Percentiles rank a stretch among this genome's conserved stretches.
These are phyloP conservation scores for Auricularia heimuer DNA, from an alignment of 768 basidiomycete species.

Conservation along the genomic window DNA sequence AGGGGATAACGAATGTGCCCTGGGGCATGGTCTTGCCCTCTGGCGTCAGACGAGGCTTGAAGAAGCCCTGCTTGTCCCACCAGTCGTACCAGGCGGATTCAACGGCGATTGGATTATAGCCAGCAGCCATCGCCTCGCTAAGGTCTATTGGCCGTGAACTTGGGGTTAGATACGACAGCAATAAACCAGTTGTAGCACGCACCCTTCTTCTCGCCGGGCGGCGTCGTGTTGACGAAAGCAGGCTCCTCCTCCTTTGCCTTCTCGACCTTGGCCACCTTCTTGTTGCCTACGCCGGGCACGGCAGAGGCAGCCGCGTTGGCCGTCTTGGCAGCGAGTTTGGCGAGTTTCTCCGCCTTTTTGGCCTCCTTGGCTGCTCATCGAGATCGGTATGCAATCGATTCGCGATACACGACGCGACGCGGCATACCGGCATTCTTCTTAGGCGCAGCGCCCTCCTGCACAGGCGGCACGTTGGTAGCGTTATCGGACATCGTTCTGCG, in stretches of 20 bases:
- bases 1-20: conserved; percentile 73
- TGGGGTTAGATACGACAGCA: neutral
- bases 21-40: conserved; percentile 52
- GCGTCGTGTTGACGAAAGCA: conserved; percentile 82
- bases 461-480: neutral
- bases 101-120: conserved; percentile 91
- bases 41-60: conserved; percentile 58
- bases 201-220: conserved; percentile 93
- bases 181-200: conserved; percentile 9
- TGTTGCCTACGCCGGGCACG: conserved; percentile 37
- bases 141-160: conserved; percentile 45
- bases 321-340: conserved; percentile 58
- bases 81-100: conserved; percentile 98
- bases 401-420: neutral
- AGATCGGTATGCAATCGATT: neutral
- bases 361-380: conserved; percentile 23
- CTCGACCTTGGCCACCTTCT: conserved; percentile 59
- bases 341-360: conserved; percentile 47
- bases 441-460: neutral
- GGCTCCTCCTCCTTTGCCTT: conserved; percentile 63
- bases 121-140: conserved; percentile 76
- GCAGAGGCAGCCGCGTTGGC: conserved; percentile 34
- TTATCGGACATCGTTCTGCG: neutral
- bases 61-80: conserved; percentile 89
- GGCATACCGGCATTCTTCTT: neutral